Evolutionary conservation across 768 basidiomycete species (phyloP).

Genomic region (Russula lepida): DNA sequence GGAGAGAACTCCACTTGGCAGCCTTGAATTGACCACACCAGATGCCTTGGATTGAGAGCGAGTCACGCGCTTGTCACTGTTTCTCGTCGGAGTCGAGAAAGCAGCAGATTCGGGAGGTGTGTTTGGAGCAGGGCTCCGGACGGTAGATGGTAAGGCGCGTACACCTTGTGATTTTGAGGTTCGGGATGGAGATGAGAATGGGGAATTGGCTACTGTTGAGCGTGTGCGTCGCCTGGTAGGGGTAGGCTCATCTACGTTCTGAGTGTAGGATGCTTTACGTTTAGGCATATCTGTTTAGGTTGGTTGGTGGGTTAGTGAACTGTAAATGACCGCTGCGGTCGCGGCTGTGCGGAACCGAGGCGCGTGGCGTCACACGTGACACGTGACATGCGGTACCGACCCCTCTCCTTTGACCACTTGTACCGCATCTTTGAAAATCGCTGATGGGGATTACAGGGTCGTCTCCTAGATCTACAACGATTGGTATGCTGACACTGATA

Average conservation of each 20-base stretch:
- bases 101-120: not conserved
- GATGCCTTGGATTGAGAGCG: constrained; percentile 4
- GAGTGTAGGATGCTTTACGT: constrained; percentile 24
- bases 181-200: constrained; percentile 4
- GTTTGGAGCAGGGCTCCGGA: not conserved
- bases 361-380: constrained; percentile 4
- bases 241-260: constrained; percentile 16
- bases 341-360: not conserved
- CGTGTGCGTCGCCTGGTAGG: constrained; percentile 21
- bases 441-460: constrained; percentile 22
- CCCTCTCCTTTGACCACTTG: not conserved
- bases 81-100: not conserved
- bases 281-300: too few species aligned
- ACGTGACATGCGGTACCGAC: too few species aligned
- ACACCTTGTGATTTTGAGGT: not conserved
- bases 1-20: not conserved
- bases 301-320: too few species aligned
- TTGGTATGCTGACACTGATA: not conserved
- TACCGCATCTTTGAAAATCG: not conserved
- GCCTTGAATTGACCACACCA: not conserved
- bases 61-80: not conserved
- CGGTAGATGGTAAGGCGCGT: not conserved
- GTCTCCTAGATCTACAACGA: not conserved
- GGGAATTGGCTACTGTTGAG: constrained; percentile 3
- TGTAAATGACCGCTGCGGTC: not conserved